Base-by-base conservation (phyloP, 805 yeast species). In the Suhomyces faveliae region DNA sequence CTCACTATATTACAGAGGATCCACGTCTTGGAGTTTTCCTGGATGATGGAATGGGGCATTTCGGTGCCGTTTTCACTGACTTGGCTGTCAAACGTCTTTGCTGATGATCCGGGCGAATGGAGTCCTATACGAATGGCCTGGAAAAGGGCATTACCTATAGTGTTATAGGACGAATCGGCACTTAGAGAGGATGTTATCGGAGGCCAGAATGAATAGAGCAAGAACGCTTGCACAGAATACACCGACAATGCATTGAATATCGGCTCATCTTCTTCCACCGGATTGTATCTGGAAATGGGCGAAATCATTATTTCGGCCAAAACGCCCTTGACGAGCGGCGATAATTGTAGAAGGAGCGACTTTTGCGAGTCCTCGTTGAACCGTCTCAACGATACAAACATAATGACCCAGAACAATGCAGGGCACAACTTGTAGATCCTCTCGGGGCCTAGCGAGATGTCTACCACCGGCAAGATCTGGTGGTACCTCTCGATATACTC, bases 161-260 rank as follows among this genome's bases (percentile, higher is more conserved):
- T 89, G 62, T 87, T 89, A 96, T 97, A 92, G 3, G 96, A 86
- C 6, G 96, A 86, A 62, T 94, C 98, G 0, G 98, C 96, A 65
- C 95, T 87, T 41, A 94, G 75, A 0, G 97, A 90, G 0, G 98
- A 89, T 0, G 97, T 89, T 33, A 91, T 77, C 3, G 97, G 97
- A 0, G 98, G 98, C 99, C 98, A 92, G 63, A 85, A 82, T 0
- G 97, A 85, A 66, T 87, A 89, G 1, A 92, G 70, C 22, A 92
- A 68, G 53, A 92, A 85, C 0, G 97, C 97, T 64, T 92, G 99
- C 0, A 92, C 97, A 0, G 96, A 87, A 61, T 85, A 92, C 0
- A 92, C 97, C 19, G 96, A 85, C 4, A 96, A 88, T 2, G 90
- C 92, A 57, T 91, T 91, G 59, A 89, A 73, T 10, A 87, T 79